Evolutionary conservation across 2,329 filamentous ascomycete species (phyloP), one percentile per base, ranked within the genome.

Genomic region (Verticillium zaregamsianum): DNA sequence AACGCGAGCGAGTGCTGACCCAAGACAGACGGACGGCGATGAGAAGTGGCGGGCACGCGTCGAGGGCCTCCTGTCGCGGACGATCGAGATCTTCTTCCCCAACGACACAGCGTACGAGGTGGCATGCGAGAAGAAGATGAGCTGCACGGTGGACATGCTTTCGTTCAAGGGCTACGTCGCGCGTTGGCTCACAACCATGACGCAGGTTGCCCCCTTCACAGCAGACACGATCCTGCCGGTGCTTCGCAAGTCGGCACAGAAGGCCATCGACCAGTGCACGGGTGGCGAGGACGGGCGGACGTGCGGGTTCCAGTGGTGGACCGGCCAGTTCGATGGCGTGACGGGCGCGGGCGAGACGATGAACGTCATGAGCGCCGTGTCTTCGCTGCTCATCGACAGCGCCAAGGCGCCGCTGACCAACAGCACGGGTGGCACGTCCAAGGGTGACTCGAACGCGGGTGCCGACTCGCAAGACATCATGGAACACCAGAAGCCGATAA

Each of bases 141-240:
- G 77, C 3, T 91, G 89, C 75, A 85, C 85, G 66, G 81, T 80
- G 54, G 89, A 90, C 66, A 86, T 89, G 74, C 75, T 82, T 62
- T 82, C 83, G 6, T 89, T 87, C 79, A 88, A 89, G 68, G 86
- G 84, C 15, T 82, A 86, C 58, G 73, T 89, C 25, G 77, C 82
- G 39, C 79, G 82, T 25, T 86, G 84, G 81, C 79, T 88, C 66
- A 80, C 81, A 8, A 75, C 79, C 54, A 78, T 81, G 2, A 79
- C 80, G 3, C 77, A 84, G 63, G 66, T 88, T 33, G 84, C 85
- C 1, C 85, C 86, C 0, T 82, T 79, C 56, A 84, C 82, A 1
- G 72, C 75, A 31, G 71, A 77, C 2, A 71, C 70, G n/a, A 82
- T 89, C 60, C 75, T 80, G 59, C 78, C 82, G 1, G 79, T 82